These are phyloP conservation scores for Haematococcus lacustris DNA, from an alignment of 139 green algal species.

Conservation along the genomic window DNA sequence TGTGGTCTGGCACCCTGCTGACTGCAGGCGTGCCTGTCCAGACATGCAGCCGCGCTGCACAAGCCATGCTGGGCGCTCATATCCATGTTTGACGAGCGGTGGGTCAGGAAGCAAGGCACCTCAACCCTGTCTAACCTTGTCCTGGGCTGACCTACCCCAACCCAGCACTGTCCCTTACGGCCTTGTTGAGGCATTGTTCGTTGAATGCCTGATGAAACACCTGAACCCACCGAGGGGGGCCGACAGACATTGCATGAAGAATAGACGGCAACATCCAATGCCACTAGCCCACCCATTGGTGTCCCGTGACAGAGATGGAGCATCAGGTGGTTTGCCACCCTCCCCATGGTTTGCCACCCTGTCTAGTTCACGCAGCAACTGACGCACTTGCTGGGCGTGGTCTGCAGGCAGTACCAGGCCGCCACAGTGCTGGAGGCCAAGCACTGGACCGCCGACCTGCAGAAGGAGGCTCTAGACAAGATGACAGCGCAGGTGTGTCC, in stretches of 20 bases:
- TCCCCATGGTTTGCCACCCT: not conserved
- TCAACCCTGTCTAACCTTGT: not conserved
- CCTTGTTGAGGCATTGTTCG: not conserved
- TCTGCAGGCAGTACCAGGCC: not conserved
- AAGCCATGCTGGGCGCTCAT: slow-evolving; percentile 29
- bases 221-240: no score
- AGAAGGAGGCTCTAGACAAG: slow-evolving; percentile 1
- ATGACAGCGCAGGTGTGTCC: not conserved
- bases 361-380: no score
- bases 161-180: not conserved
- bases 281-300: no score
- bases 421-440: slow-evolving; percentile 10
- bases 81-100: slow-evolving; percentile 19
- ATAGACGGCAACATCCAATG: no score
- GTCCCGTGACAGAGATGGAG: no score
- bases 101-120: not conserved
- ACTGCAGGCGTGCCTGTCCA: slow-evolving; percentile 16
- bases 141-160: not conserved
- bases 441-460: slow-evolving; percentile 5
- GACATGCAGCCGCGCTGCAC: slow-evolving; percentile 14
- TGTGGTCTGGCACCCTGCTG: not conserved
- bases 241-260: no score
- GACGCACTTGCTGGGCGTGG: no score
- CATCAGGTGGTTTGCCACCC: no score
- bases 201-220: no score